Evolutionary conservation across 306 rosid species (phyloP).

Genomic region (Leucaena leucocephala): DNA sequence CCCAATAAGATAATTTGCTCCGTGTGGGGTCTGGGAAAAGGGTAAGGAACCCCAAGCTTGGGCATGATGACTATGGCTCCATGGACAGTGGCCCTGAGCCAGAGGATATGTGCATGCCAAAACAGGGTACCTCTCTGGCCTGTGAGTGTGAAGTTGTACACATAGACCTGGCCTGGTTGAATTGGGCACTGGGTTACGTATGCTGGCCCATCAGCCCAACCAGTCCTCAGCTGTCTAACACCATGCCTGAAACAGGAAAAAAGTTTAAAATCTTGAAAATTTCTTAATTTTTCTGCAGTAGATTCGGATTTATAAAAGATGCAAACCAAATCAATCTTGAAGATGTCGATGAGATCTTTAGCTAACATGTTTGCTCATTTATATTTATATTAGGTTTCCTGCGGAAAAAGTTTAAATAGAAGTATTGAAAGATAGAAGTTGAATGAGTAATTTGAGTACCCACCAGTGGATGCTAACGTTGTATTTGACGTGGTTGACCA

Average conservation of each 20-base stretch:
- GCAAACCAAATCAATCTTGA: neutral
- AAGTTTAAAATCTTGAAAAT: neutral
- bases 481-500: constrained; percentile 76
- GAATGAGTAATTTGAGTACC: constrained; percentile 23
- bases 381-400: neutral
- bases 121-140: constrained; percentile 91
- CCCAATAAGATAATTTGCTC: constrained; percentile 67
- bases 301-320: neutral
- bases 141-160: constrained; percentile 77
- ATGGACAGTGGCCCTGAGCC: constrained; percentile 87
- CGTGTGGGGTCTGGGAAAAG: constrained; percentile 74
- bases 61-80: constrained; percentile 87
- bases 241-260: constrained; percentile 61
- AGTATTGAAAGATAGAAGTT: neutral
- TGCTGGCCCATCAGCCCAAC: constrained; percentile 97
- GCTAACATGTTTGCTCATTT: neutral
- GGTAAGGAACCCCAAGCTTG: constrained; percentile 86
- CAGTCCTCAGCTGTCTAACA: constrained; percentile 66
- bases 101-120: constrained; percentile 91
- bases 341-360: neutral
- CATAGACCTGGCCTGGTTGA: constrained; percentile 62
- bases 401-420: neutral
- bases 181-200: constrained; percentile 92
- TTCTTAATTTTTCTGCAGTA: neutral
- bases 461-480: constrained; percentile 90